These are phyloP conservation scores for Penicillium digitatum DNA, from an alignment of 2,329 filamentous ascomycete species.

Conservation along the genomic window DNA sequence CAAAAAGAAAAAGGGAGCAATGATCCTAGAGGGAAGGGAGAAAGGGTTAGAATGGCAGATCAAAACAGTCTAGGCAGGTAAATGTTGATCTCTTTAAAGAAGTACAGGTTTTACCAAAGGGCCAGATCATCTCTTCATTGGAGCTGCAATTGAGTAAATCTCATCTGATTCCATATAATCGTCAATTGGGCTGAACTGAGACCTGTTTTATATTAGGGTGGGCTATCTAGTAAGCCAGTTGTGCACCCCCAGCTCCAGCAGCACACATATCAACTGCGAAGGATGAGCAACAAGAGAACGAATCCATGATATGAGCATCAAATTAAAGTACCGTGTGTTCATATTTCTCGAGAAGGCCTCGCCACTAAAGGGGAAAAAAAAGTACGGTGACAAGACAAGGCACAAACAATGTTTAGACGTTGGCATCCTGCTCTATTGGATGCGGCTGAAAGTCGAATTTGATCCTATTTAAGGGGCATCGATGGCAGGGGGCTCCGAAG, in stretches of 20 bases:
- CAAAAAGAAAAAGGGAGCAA: background rate
- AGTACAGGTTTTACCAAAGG: background rate
- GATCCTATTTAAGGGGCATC: background rate
- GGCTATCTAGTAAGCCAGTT: background rate
- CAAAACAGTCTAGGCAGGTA: background rate
- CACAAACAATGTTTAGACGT: background rate
- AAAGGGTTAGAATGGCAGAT: conserved; percentile 18
- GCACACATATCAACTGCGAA: background rate
- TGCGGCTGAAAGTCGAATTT: background rate
- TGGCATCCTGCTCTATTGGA: background rate
- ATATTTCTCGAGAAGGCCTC: background rate
- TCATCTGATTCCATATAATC: background rate
- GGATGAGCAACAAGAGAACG: background rate
- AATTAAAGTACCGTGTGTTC: too few relatives aligned
- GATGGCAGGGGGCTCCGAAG: too few relatives aligned
- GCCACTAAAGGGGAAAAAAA: background rate
- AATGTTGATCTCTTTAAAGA: conserved; percentile 1
- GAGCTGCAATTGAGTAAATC: background rate
- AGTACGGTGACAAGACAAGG: background rate
- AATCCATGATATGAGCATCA: background rate
- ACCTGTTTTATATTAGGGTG: background rate
- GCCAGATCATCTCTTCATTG: background rate
- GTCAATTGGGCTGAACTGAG: background rate
- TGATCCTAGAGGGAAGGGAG: background rate
- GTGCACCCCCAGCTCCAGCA: background rate